Base-by-base conservation (phyloP, 2,329 filamentous ascomycete species). In the Sporothrix euskadiensis region DNA sequence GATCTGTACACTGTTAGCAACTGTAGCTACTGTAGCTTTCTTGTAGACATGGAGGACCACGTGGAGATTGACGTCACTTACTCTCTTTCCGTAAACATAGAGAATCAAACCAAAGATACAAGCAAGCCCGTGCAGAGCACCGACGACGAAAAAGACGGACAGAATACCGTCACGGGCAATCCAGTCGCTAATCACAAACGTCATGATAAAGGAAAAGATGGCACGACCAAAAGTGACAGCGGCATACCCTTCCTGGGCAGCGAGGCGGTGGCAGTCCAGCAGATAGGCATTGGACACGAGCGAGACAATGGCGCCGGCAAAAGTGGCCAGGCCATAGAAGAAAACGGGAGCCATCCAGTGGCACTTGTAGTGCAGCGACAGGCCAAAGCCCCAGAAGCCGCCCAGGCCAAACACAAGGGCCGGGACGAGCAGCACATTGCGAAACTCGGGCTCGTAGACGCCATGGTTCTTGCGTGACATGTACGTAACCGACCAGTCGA, bases 381-480 rank as follows among this genome's bases (percentile, higher is more conserved):
- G 59, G 35, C 83, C 82, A 73, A 83, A 84, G 4, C 80, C 78
- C 73, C 81, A 81, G 66, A 84, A 80, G 19, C 81, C 81, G 14
- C 77, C 71, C 0, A 81, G 78, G 16, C 81, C 80, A 4, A 79
- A 78, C 0, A 80, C 61, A 2, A 83, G 75, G 0, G 79, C 77
- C 12, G 80, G 79, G 3, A 82, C 76, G 47, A 80, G 78, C 39
- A 81, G 79, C 1, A 84, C 79, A 12, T 85, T 77, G 14, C 84
- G 79, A 12, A 78, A 82, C 76, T 86, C 84, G 2, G 84, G 84
- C 77, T 84, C 81, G 74, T 84, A 85, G 22, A 85, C 77, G 8
- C 84, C 84, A 7, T 78, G 77, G 71, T 85, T 82, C 69, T 78
- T 79, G 73, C 79, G 79, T 10, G 83, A 80, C 30, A 82, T 80